Evolutionary conservation across 2,329 filamentous ascomycete genomes (phyloP), one percentile per base, ranked within the genome.

Genomic region (Penicillium brasilianum): DNA sequence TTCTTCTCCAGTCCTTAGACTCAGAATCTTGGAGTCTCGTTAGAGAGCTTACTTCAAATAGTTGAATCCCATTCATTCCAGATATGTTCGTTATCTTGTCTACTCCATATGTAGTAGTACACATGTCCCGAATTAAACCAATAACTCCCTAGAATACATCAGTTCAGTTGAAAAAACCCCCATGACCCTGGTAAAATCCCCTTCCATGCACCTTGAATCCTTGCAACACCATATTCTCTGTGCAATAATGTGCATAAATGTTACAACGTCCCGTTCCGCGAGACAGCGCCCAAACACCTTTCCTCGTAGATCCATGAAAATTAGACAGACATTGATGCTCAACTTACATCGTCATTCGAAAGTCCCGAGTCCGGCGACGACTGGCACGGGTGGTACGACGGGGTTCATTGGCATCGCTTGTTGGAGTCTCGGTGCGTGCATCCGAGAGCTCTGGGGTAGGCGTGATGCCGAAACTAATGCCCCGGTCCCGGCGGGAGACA

Each of bases 371-470:
- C 44, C 70, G 71, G 36, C 72, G 69, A 43, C 76, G 71, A 54
- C 67, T 77, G 14, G 75, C 71, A 51, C 77, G 68, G 13, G 74
- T 78, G 60, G 70, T 70, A 43, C 76, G 73, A 41, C 72, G 71
- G 46, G 74, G 70, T 20, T 78, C 76, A 25, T 66, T 66, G 34
- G 66, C 64, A 49, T 78, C 77, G 56, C 74, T 78, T 3, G 70
- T 64, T 34, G 78, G 77, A 2, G 77, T 76, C 56, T 78, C 77
- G 4, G 74, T 77, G 61, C 69, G 74, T 22, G 69, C 64, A 54
- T 79, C 77, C 14, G 75, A 77, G 20, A 75, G 56, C 44, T 78
- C 76, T 1, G 76, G 76, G 1, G 76, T 78, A 10, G 72, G 73
- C 1, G 76, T 78, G 32, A 73, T 65, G 2, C 71, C 72, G 58